Evolutionary conservation across 257 asterid species (phyloP).

Genomic region (Nicotiana attenuata): DNA sequence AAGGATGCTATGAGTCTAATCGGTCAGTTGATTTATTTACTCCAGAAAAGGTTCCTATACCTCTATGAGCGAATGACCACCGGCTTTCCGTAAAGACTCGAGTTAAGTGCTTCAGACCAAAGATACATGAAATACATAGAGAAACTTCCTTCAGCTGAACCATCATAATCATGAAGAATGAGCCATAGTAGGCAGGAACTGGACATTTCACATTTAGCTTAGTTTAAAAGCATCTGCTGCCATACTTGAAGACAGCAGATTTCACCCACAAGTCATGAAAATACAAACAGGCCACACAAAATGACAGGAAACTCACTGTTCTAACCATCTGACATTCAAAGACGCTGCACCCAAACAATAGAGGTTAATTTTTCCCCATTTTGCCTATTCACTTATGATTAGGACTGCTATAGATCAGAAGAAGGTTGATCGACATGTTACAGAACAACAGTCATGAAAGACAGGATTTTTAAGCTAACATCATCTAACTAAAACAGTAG

Average conservation of each 20-base stretch:
- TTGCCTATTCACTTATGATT: not conserved
- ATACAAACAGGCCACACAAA: slow-evolving; percentile 4
- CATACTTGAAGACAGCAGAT: not conserved
- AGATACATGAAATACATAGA: no score
- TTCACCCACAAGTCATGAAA: not conserved
- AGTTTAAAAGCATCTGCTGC: not conserved
- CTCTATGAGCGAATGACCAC: not conserved
- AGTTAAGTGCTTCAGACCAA: not conserved
- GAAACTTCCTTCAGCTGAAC: not conserved
- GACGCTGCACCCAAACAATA: not conserved
- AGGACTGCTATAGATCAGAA: not conserved
- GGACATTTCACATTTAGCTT: not conserved
- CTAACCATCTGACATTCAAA: not conserved
- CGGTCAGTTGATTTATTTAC: not conserved
- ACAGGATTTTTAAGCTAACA: not conserved
- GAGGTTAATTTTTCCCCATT: not conserved
- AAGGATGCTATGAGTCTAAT: not conserved
- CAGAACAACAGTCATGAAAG: not conserved
- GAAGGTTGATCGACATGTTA: not conserved
- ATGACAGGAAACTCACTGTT: not conserved
- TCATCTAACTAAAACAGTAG: not conserved
- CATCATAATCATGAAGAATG: not conserved
- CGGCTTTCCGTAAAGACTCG: not conserved
- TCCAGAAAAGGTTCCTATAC: not conserved
- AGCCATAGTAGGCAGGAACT: not conserved